Evolutionary conservation across 1,284 basidiomycete genomes (phyloP).

Genomic region (Phaffia rhodozyma): DNA sequence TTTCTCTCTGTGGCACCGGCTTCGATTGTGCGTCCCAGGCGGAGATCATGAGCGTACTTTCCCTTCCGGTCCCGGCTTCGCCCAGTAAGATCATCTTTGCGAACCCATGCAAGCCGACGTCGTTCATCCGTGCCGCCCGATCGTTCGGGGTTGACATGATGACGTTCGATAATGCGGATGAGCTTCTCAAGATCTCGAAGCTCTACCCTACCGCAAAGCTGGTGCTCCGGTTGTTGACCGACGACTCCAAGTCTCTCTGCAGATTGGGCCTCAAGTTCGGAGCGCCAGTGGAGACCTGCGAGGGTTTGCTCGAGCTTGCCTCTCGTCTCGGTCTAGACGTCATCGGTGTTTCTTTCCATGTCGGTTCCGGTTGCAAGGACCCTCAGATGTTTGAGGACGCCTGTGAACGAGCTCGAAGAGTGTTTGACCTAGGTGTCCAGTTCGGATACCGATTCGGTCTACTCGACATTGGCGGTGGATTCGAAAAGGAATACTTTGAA

Average conservation of each 20-base stretch:
- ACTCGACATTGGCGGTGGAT: conserved; percentile 91
- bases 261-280: conserved; percentile 94
- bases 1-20: conserved; percentile 77
- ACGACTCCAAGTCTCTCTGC: conserved; percentile 90
- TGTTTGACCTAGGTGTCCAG: conserved; percentile 77
- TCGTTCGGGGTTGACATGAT: conserved; percentile 72
- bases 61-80: conserved; percentile 45
- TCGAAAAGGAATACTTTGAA: conserved; percentile 82
- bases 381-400: conserved; percentile 82
- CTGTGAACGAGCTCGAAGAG: conserved; percentile 63
- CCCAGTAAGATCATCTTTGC: conserved; percentile 79
- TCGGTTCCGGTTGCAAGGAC: conserved; percentile 93
- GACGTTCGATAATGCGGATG: conserved; percentile 98
- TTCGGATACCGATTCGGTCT: conserved; percentile 72
- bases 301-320: conserved; percentile 66
- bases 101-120: conserved; percentile 95
- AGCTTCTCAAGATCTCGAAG: conserved; percentile 87
- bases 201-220: conserved; percentile 73
- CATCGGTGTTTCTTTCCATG: conserved; percentile 94
- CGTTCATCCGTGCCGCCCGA: conserved; percentile 78
- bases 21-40: conserved; percentile 98
- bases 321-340: conserved; percentile 71
- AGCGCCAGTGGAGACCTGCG: conserved; percentile 74
- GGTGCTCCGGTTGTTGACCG: conserved; percentile 87
- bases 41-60: conserved; percentile 76